A percentile compares a stretch with the other conserved stretches of the same genome.
Evolutionary conservation across 345 rosid species (phyloP).

Genomic region (Gossypium anomalum): DNA sequence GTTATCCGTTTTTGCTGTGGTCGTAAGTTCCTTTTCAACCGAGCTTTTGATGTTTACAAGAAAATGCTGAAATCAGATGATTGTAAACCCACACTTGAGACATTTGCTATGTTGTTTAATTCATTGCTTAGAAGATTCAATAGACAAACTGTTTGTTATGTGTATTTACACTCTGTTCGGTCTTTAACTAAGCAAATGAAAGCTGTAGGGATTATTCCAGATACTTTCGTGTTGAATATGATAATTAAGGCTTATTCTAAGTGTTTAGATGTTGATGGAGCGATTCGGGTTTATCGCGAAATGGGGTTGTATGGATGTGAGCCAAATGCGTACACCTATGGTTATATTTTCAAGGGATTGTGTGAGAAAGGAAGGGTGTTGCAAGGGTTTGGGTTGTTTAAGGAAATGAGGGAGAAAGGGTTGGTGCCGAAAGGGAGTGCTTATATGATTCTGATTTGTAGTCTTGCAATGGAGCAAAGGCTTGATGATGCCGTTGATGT

Average conservation of each 20-base stretch:
- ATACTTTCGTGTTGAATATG: conserved; percentile 77
- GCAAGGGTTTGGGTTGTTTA: conserved; percentile 69
- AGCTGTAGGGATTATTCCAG: conserved; percentile 69
- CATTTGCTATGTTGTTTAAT: conserved; percentile 53
- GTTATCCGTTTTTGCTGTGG: conserved; percentile 73
- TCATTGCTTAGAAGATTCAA: conserved; percentile 70
- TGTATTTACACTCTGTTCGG: conserved; percentile 72
- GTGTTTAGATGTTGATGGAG: conserved; percentile 75
- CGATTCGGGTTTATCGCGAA: conserved; percentile 59
- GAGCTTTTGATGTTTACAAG: conserved; percentile 77
- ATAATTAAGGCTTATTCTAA: conserved; percentile 76
- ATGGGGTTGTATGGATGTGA: conserved; percentile 83
- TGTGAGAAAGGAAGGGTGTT: conserved; percentile 71
- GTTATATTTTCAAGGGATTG: conserved; percentile 68
- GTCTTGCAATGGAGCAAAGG: conserved; percentile 40
- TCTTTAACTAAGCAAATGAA: conserved; percentile 88
- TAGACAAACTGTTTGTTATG: conserved; percentile 63
- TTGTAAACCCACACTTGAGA: conserved; percentile 76
- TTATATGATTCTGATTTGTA: conserved; percentile 70
- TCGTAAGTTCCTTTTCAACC: conserved; percentile 65
- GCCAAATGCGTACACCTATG: conserved; percentile 62
- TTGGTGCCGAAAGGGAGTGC: conserved; percentile 59
- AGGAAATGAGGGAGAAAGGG: conserved; percentile 65
- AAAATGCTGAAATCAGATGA: conserved; percentile 62
- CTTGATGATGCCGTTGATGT: conserved; percentile 43